These are phyloP conservation scores for Xylaria castorea DNA, from an alignment of 495 filamentous ascomycete genomes.

Conservation along the genomic window DNA sequence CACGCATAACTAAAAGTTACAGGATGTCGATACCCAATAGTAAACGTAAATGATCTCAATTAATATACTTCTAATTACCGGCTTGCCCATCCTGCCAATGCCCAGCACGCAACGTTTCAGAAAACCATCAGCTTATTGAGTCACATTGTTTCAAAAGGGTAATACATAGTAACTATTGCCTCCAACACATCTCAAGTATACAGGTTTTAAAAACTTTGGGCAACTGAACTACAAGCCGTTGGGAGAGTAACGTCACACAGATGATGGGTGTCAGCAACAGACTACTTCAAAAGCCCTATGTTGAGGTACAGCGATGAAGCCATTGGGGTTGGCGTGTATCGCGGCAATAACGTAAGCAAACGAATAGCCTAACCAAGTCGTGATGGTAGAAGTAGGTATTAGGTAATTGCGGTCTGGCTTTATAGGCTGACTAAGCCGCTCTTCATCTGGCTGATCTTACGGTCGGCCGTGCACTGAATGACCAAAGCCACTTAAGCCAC, in stretches of 20 bases:
- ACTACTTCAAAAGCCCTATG: not conserved
- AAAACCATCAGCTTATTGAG: not conserved
- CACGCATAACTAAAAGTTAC: not conserved
- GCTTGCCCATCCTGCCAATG: not conserved
- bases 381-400: not conserved
- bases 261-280: not conserved
- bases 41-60: not conserved
- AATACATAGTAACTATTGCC: not conserved
- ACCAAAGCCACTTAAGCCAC: not conserved
- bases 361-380: not conserved
- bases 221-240: not conserved
- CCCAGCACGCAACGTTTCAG: not conserved
- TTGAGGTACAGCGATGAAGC: not conserved
- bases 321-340: not conserved
- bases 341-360: not conserved
- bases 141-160: not conserved
- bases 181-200: not conserved
- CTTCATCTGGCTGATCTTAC: not conserved
- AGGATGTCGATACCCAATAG: not conserved
- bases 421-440: not conserved
- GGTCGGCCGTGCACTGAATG: not conserved
- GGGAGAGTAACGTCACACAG: not conserved
- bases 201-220: not conserved
- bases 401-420: not conserved
- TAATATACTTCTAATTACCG: not conserved